Evolutionary conservation across 2,329 filamentous ascomycete species (phyloP), one percentile per base, ranked within the genome.

Genomic region (Fusarium pininemorale): DNA sequence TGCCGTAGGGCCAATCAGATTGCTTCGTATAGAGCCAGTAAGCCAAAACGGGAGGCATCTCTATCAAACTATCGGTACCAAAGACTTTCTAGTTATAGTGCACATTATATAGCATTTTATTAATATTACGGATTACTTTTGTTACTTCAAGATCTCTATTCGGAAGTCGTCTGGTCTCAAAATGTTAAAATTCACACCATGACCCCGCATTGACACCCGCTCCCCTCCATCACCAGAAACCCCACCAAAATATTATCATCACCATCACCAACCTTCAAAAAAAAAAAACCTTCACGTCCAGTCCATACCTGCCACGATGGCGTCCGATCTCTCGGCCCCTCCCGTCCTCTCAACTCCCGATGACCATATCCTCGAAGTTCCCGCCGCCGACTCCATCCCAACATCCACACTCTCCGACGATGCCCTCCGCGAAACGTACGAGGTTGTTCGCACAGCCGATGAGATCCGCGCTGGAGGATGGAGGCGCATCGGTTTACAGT

Each of bases 401-500:
- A 79, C 79, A 70, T 76, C 83, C 59, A 75, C 80, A 70, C 73
- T 83, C 56, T 83, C 84, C 22, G 90, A 96, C 74, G 90, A 93
- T 79, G 93, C 95, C 79, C 86, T 98, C 37, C 85, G 86, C 63
- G 84, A 91, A 45, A 92, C 93, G 55, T 99, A 98, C 85, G 96
- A 99, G 83, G 92, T 98, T 74, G 87, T 89, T 67, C 89, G 94
- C 64, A 98, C 96, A 0, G 89, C 94, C 55, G 82, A 84, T 41
- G 94, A 98, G 82, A 93, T 99, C 53, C 86, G 87, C n/a, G 83
- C 86, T 10, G 92, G 90, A 48, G 87, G 87, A 81, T 97, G 94
- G 89, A 89, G 84, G 71, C 89, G 93, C 57, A 89, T 99, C 38
- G 96, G 95, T 2, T 85, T 99, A n/a, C 96, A 99, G 80, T 98